These are phyloP conservation scores for Poteriospumella lacustris DNA, from an alignment of 108 stramenopile species.

Conservation along the genomic window DNA sequence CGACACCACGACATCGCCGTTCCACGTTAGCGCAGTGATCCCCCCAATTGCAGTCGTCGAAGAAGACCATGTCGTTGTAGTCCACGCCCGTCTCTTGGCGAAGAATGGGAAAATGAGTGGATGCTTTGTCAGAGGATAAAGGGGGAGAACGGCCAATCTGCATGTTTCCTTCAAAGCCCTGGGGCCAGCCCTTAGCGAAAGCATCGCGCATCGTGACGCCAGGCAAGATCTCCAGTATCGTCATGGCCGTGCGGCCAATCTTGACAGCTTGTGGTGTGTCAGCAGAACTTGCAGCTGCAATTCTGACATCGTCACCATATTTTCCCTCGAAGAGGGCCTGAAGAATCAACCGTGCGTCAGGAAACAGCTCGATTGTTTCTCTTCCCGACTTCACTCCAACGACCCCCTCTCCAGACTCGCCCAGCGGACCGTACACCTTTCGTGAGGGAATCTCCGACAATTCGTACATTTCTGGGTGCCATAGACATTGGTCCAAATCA, in stretches of 20 bases:
- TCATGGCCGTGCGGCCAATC: conserved; percentile 67
- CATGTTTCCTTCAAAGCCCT: conserved; percentile 58
- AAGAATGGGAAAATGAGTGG: conserved; percentile 78
- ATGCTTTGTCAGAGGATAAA: conserved; percentile 62
- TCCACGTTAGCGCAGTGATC: conserved; percentile 77
- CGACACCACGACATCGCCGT: conserved; percentile 45
- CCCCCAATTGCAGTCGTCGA: conserved; percentile 82
- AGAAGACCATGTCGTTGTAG: conserved; percentile 86
- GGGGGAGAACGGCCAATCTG: conserved; percentile 80
- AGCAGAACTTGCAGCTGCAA: conserved; percentile 69
- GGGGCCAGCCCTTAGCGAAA: conserved; percentile 66
- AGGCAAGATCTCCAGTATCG: conserved; percentile 70
- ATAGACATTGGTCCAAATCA: conserved; percentile 79
- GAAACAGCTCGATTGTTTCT: conserved; percentile 62
- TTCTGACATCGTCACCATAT: conserved; percentile 67
- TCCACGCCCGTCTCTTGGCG: conserved; percentile 66
- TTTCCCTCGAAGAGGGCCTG: conserved; percentile 61
- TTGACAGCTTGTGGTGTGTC: conserved; percentile 71
- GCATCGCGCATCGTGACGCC: conserved; percentile 72
- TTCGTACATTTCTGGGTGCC: conserved; percentile 84
- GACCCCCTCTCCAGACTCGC: conserved; percentile 69
- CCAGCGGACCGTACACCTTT: conserved; percentile 63
- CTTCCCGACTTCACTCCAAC: conserved; percentile 64
- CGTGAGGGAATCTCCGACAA: conserved; percentile 57
- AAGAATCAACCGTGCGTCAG: conserved; percentile 62